phyloP scores from a whole-genome alignment of 305 asterid species.

The Fraxinus albicans region DNA sequence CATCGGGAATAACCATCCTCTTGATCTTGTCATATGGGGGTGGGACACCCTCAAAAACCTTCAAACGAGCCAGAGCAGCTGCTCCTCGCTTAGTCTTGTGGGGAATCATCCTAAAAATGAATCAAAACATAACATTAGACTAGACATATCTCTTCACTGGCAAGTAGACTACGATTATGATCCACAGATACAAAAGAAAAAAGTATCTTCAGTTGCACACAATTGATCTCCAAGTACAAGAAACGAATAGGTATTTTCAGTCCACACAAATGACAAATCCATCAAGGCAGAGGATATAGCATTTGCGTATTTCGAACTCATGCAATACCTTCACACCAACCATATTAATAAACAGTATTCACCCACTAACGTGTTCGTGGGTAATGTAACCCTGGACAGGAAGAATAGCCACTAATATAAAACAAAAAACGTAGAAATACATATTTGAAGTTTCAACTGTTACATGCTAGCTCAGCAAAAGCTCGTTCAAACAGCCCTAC shows the following conservation, averaged over 20 bases:
- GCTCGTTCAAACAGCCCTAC: background rate
- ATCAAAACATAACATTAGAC: background rate
- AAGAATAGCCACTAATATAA: background rate
- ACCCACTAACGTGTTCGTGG: background rate
- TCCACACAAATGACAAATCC: background rate
- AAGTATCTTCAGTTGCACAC: background rate
- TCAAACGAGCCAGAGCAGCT: constrained; percentile 45
- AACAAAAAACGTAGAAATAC: background rate
- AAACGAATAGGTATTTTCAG: background rate
- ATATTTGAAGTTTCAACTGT: background rate
- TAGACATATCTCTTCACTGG: background rate
- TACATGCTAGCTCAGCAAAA: background rate
- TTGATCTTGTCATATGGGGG: constrained; percentile 46
- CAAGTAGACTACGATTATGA: background rate
- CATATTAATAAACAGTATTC: background rate
- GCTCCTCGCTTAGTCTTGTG: constrained; percentile 56
- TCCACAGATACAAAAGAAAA: background rate
- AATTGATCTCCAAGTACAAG: background rate
- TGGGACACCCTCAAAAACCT: constrained; percentile 51
- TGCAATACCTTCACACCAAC: background rate
- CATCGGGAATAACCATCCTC: constrained; percentile 54
- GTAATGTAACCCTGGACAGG: background rate
- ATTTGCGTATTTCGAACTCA: background rate
- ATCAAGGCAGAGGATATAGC: background rate
- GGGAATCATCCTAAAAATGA: constrained; percentile 43